Conservation (phyloP, 768 basidiomycete genomes). For the Mycena vitilis region DNA sequence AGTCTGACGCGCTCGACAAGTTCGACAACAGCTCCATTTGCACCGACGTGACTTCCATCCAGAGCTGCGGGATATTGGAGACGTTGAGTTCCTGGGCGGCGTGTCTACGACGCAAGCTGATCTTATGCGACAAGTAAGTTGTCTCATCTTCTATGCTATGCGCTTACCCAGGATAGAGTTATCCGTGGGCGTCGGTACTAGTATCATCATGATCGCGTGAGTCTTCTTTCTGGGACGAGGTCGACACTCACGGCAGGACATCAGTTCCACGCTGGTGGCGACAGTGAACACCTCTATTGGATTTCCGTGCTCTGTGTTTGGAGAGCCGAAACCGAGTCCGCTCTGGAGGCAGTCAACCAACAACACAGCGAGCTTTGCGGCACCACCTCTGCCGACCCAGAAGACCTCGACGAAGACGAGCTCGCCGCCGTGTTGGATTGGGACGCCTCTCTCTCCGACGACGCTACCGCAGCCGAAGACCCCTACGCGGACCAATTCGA, state of each 20-base stretch:
- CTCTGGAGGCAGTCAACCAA: conserved; percentile 6
- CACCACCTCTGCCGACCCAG: background rate
- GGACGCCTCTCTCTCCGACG: background rate
- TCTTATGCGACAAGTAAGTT: conserved; percentile 8
- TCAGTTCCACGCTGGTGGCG: conserved; percentile 24
- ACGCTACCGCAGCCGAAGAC: background rate
- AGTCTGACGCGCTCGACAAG: conserved; percentile 6
- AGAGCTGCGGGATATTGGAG: background rate
- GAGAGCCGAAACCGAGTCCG: background rate
- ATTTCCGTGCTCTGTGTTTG: background rate
- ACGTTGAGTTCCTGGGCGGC: conserved; percentile 8
- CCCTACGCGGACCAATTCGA: conserved; percentile 15
- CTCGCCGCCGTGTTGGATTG: conserved; percentile 22
- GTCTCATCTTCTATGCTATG: too few species aligned
- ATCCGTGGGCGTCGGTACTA: conserved; percentile 18
- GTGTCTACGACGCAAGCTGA: conserved; percentile 1
- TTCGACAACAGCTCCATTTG: conserved; percentile 13
- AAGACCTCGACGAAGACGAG: conserved; percentile 16
- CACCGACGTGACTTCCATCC: background rate
- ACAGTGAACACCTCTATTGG: conserved; percentile 1
- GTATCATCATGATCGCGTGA: conserved; percentile 23
- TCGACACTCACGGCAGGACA: background rate
- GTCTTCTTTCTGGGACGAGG: background rate
- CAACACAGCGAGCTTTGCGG: conserved; percentile 22
- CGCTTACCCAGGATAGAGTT: background rate